Percentiles rank a stretch among this genome's conserved stretches.
phyloP scores from a whole-genome alignment of 2,329 filamentous ascomycete species.

The Aureobasidium vineae region DNA sequence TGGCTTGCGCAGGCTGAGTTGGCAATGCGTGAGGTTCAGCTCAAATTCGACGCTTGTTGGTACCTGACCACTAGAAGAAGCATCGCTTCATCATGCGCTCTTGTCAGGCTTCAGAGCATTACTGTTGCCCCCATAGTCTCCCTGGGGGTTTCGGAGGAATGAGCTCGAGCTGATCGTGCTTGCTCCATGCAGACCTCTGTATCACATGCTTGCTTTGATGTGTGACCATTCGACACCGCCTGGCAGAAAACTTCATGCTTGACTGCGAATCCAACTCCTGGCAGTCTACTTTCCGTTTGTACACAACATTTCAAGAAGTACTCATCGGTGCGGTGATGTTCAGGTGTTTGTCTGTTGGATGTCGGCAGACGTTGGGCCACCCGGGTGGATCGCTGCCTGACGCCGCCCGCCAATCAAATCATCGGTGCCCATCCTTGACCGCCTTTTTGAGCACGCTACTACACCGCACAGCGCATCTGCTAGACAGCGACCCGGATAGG shows the following conservation, averaged over 20 bases:
- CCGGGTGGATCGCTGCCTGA: slow-evolving; percentile 16
- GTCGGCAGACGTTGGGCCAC: slow-evolving; percentile 19
- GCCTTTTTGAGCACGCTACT: slow-evolving; percentile 19
- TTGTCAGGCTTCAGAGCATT: background rate
- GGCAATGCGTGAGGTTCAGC: background rate
- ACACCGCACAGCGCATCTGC: slow-evolving; percentile 12
- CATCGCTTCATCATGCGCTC: background rate
- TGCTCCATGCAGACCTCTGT: background rate
- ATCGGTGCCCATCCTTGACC: slow-evolving; percentile 8
- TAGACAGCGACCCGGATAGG: slow-evolving; percentile 19
- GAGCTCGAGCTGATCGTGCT: slow-evolving; percentile 1
- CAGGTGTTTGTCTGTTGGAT: slow-evolving; percentile 2
- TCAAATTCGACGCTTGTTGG: background rate
- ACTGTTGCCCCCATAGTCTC: too few relatives aligned
- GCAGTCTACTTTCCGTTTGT: background rate
- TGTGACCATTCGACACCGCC: background rate
- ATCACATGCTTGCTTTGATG: background rate
- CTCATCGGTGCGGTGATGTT: background rate
- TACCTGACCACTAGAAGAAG: background rate
- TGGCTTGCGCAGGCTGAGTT: background rate
- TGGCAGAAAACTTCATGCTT: background rate
- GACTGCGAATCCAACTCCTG: background rate
- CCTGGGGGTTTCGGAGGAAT: background rate
- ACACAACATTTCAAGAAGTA: background rate
- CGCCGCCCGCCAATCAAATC: slow-evolving; percentile 17